These are phyloP conservation scores for Incumbomyces lentus DNA, from an alignment of 2,329 filamentous ascomycete species.

Conservation along the genomic window DNA sequence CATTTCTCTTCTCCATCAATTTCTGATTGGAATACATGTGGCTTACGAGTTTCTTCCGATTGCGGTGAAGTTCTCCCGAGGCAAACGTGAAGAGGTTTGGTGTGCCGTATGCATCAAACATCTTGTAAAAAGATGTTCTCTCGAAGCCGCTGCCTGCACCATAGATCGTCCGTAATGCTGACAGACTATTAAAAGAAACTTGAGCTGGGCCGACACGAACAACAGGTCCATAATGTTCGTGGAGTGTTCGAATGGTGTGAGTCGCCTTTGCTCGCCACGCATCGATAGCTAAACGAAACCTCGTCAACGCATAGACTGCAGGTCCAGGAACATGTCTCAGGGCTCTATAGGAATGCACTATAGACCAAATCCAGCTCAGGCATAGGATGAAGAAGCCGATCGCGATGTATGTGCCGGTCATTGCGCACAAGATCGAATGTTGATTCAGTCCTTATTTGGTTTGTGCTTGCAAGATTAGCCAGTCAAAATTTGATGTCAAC, in stretches of 20 bases:
- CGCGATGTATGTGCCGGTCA: neutral
- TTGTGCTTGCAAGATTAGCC: too few relatives aligned
- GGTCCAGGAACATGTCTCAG: conserved; percentile 12
- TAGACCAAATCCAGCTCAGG: neutral
- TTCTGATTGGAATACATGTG: conserved; percentile 44
- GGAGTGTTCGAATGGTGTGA: conserved; percentile 27
- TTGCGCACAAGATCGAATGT: neutral
- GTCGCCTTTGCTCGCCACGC: conserved; percentile 15
- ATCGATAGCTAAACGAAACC: conserved; percentile 15
- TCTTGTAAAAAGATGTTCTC: conserved; percentile 42
- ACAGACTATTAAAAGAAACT: conserved; percentile 34
- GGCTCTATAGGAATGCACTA: neutral
- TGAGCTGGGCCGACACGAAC: conserved; percentile 41
- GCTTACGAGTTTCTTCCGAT: conserved; percentile 39
- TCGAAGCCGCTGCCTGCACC: conserved; percentile 44
- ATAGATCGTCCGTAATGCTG: conserved; percentile 44
- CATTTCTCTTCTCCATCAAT: conserved; percentile 29
- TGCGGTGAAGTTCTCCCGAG: conserved; percentile 33
- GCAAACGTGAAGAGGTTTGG: conserved; percentile 45
- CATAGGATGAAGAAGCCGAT: neutral
- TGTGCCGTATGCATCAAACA: conserved; percentile 38
- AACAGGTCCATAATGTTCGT: conserved; percentile 36
- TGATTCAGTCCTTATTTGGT: too few relatives aligned
- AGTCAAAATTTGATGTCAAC: too few relatives aligned
- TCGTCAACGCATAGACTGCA: conserved; percentile 12